These are phyloP conservation scores for Xylariomycetidae sp. DNA, from an alignment of 2,329 filamentous ascomycete genomes.

Conservation along the genomic window DNA sequence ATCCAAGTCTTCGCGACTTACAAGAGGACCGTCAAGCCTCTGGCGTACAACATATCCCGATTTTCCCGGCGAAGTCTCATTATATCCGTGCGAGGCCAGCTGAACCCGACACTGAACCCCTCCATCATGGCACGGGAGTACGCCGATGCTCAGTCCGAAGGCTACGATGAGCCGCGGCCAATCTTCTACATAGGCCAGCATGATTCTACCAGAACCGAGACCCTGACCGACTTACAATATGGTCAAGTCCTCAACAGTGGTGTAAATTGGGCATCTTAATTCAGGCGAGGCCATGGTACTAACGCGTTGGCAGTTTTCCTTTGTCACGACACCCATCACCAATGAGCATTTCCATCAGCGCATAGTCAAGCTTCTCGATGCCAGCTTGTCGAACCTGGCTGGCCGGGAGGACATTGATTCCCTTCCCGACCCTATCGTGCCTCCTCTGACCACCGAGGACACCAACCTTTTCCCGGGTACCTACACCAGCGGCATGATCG, in stretches of 20 bases:
- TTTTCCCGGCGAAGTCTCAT: too few relatives aligned
- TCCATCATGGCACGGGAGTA: slow-evolving; percentile 20
- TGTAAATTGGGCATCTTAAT: slow-evolving; percentile 41
- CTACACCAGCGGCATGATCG: slow-evolving; percentile 67
- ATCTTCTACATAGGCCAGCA: slow-evolving; percentile 70
- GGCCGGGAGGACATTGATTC: slow-evolving; percentile 38
- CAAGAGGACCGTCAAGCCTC: too few relatives aligned
- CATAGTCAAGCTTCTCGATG: slow-evolving; percentile 55
- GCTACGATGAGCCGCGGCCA: slow-evolving; percentile 44
- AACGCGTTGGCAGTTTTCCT: slow-evolving; percentile 56
- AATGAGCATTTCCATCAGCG: slow-evolving; percentile 65
- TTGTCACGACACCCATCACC: slow-evolving; percentile 73
- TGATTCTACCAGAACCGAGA: slow-evolving; percentile 55
- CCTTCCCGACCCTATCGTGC: slow-evolving; percentile 51
- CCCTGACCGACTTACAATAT: slow-evolving; percentile 59
- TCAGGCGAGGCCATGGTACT: slow-evolving; percentile 1
- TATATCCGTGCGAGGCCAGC: too few relatives aligned
- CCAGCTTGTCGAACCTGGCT: slow-evolving; percentile 45
- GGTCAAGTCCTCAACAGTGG: slow-evolving; percentile 61
- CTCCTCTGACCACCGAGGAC: slow-evolving; percentile 72
- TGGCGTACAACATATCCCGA: too few relatives aligned
- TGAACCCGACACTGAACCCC: too few relatives aligned
- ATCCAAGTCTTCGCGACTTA: too few relatives aligned
- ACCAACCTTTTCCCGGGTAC: slow-evolving; percentile 65
- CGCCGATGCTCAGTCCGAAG: too few relatives aligned